Evolutionary conservation across 495 filamentous ascomycete species (phyloP).

Genomic region (Tuber microsphaerosporum): DNA sequence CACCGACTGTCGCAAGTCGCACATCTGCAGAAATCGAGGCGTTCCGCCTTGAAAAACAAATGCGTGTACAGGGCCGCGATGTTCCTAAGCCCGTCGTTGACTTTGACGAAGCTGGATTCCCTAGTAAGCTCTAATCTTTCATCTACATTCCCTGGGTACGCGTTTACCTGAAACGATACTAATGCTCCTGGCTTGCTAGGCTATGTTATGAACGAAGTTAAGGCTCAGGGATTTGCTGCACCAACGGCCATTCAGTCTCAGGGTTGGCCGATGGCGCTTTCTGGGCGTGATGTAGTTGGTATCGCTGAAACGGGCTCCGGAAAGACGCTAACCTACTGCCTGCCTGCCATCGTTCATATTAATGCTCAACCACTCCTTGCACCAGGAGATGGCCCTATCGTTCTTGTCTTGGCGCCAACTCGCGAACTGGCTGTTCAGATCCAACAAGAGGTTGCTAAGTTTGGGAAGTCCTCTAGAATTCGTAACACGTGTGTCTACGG

Average conservation of each 20-base stretch:
- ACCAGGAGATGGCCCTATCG: constrained; percentile 95
- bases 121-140: constrained; percentile 42
- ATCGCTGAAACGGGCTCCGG: constrained; percentile 98
- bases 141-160: background rate
- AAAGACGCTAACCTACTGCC: constrained; percentile 97
- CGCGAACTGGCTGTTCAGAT: constrained; percentile 98
- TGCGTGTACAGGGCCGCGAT: constrained; percentile 66
- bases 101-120: constrained; percentile 97
- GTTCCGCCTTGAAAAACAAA: constrained; percentile 74
- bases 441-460: constrained; percentile 89
- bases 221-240: constrained; percentile 85
- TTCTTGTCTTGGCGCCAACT: constrained; percentile 88
- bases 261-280: constrained; percentile 98
- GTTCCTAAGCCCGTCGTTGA: constrained; percentile 89
- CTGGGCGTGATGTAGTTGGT: constrained; percentile 96
- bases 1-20: constrained; percentile 66
- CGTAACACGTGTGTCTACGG: constrained; percentile 99
- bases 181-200: constrained; percentile 38
- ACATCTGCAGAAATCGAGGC: constrained; percentile 71
- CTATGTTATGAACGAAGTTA: constrained; percentile 97
- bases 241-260: constrained; percentile 96
- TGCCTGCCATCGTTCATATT: constrained; percentile 97
- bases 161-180: background rate
- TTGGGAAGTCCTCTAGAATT: constrained; percentile 94
- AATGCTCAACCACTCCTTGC: constrained; percentile 96